Evolutionary conservation across 2,329 filamentous ascomycete genomes (phyloP).

Genomic region (Botrytis fragariae): DNA sequence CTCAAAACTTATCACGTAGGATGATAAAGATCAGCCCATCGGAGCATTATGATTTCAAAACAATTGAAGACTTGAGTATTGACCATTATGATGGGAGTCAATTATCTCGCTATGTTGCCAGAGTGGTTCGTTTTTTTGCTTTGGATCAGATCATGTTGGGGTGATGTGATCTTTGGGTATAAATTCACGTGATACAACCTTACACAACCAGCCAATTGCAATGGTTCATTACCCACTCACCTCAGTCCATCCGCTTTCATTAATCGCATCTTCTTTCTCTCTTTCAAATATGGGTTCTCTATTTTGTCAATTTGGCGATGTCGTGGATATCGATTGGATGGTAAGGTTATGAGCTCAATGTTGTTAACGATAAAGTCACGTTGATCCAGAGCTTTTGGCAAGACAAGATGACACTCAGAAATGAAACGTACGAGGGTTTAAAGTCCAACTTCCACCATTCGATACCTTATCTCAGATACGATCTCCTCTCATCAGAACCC

Average conservation of each 20-base stretch:
- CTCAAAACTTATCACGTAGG: neutral
- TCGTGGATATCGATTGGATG: neutral
- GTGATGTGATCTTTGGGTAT: neutral
- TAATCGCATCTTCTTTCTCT: neutral
- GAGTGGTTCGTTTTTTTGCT: slow-evolving; percentile 8
- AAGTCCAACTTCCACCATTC: neutral
- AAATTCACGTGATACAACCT: neutral
- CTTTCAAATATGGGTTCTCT: neutral
- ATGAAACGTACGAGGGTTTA: neutral
- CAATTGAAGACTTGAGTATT: neutral
- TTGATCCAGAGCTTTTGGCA: neutral
- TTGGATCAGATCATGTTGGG: slow-evolving; percentile 8
- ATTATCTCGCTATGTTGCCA: slow-evolving; percentile 1
- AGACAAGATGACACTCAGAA: neutral
- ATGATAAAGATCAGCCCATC: slow-evolving; percentile 13
- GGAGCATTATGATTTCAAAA: neutral
- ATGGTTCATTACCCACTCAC: neutral
- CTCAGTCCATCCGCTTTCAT: neutral
- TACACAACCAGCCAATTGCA: neutral
- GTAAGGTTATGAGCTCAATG: neutral
- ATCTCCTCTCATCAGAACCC: neutral
- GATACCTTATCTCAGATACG: neutral
- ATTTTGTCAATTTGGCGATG: neutral
- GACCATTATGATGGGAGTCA: neutral
- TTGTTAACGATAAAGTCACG: neutral